These are phyloP conservation scores for Solanum medicagineum DNA, from an alignment of 257 asterid genomes.

Conservation along the genomic window DNA sequence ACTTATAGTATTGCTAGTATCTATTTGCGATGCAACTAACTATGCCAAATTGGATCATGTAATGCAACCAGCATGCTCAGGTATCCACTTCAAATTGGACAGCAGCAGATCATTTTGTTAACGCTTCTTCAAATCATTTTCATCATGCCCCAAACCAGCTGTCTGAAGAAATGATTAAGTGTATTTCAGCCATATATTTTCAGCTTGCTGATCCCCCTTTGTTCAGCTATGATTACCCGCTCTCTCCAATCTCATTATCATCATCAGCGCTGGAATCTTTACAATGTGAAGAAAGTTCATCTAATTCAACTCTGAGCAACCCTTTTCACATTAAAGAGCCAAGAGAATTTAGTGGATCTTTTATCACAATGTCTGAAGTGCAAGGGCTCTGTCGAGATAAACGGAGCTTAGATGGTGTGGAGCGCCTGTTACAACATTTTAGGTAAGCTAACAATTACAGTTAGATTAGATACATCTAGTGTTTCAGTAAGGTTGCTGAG, in stretches of 20 bases:
- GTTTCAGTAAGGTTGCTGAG: neutral
- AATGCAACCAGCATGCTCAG: slow-evolving; percentile 30
- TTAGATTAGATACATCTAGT: neutral
- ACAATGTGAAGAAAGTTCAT: slow-evolving; percentile 12
- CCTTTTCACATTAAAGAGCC: slow-evolving; percentile 20
- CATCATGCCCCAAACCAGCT: slow-evolving; percentile 46
- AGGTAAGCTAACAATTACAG: slow-evolving; percentile 26
- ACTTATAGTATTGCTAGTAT: neutral
- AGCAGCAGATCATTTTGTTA: slow-evolving; percentile 15
- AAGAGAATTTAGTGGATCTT: slow-evolving; percentile 21
- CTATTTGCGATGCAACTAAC: neutral
- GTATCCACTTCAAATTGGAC: slow-evolving; percentile 19
- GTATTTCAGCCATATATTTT: slow-evolving; percentile 61
- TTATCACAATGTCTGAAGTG: slow-evolving; percentile 38
- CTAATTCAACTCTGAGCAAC: slow-evolving; percentile 22
- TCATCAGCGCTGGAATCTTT: slow-evolving; percentile 22
- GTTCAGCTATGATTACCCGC: slow-evolving; percentile 10
- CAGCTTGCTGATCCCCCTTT: slow-evolving; percentile 62
- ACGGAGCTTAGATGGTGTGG: slow-evolving; percentile 32
- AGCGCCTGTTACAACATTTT: slow-evolving; percentile 45
- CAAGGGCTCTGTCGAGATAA: slow-evolving; percentile 41
- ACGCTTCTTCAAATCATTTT: slow-evolving; percentile 16
- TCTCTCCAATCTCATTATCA: slow-evolving; percentile 25
- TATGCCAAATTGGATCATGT: neutral
- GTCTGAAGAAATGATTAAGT: slow-evolving; percentile 86